These are phyloP conservation scores for Backusella mclennaniae DNA, from an alignment of 192 early-diverging fungal genomes.

Conservation along the genomic window DNA sequence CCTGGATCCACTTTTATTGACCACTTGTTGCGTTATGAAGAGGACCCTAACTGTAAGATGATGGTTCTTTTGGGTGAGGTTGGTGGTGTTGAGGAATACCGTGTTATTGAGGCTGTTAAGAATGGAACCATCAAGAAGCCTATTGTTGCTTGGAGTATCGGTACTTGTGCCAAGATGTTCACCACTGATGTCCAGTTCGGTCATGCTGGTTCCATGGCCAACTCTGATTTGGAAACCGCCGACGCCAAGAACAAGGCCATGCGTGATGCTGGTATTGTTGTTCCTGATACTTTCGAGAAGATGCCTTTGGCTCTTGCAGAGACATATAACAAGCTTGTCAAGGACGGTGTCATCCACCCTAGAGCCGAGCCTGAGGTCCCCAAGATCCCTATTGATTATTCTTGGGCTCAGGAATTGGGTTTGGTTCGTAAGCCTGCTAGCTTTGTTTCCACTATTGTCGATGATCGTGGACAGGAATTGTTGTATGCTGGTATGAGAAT, in stretches of 20 bases:
- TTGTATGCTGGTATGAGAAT: conserved; percentile 99
- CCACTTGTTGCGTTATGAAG: conserved; percentile 93
- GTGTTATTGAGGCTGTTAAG: conserved; percentile 88
- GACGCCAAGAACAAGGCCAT: conserved; percentile 94
- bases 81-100: conserved; percentile 97
- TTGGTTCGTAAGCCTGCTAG: conserved; percentile 97
- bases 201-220: conserved; percentile 95
- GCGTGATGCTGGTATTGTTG: conserved; percentile 81
- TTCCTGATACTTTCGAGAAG: conserved; percentile 96
- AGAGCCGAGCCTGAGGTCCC: conserved; percentile 87
- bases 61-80: conserved; percentile 95
- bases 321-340: conserved; percentile 78
- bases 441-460: conserved; percentile 98
- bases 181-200: conserved; percentile 98
- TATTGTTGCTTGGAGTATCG: conserved; percentile 99
- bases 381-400: conserved; percentile 99
- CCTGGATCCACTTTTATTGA: conserved; percentile 98
- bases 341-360: conserved; percentile 66
- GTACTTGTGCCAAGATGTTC: conserved; percentile 99
- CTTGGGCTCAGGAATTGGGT: conserved; percentile 98
- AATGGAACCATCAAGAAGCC: conserved; percentile 93
- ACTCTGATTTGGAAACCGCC: conserved; percentile 94
- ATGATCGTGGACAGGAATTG: conserved; percentile 99
- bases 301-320: conserved; percentile 78
- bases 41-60: conserved; percentile 92